Conservation (phyloP, 257 asterid species). For the Penstemon newberryi region DNA sequence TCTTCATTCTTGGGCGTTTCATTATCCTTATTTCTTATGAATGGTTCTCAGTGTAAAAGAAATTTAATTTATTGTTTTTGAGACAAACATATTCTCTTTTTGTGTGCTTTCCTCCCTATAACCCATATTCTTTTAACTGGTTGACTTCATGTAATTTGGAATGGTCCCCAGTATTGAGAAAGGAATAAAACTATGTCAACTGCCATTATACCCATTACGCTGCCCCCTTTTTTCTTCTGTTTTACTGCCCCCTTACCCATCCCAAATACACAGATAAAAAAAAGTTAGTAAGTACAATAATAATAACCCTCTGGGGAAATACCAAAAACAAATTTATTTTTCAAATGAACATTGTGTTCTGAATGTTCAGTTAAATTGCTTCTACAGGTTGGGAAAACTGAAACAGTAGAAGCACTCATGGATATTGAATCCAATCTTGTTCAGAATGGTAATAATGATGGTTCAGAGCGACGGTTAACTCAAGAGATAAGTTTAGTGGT, state of each 20-base stretch:
- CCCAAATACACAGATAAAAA: not conserved
- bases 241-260: not conserved
- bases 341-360: constrained; percentile 3
- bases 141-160: not conserved
- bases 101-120: not conserved
- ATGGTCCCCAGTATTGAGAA: not conserved
- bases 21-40: not conserved
- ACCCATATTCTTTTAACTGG: not conserved
- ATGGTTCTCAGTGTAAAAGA: not conserved
- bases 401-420: constrained; percentile 37
- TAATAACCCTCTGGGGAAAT: not conserved
- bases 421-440: constrained; percentile 36
- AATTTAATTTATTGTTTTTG: not conserved
- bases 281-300: not conserved
- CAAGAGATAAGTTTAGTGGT: constrained; percentile 37
- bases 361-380: constrained; percentile 24
- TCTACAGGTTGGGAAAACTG: constrained; percentile 51
- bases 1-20: constrained; percentile 10
- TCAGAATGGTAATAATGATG: constrained; percentile 40
- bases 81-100: not conserved
- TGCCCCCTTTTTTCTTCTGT: not conserved
- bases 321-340: not conserved
- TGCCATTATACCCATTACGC: not conserved
- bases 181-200: not conserved
- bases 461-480: constrained; percentile 39